A percentile compares a stretch with the other conserved stretches of the same genome.
phyloP scores from a whole-genome alignment of 2,329 filamentous ascomycete genomes.

The Eurotiales sp. region DNA sequence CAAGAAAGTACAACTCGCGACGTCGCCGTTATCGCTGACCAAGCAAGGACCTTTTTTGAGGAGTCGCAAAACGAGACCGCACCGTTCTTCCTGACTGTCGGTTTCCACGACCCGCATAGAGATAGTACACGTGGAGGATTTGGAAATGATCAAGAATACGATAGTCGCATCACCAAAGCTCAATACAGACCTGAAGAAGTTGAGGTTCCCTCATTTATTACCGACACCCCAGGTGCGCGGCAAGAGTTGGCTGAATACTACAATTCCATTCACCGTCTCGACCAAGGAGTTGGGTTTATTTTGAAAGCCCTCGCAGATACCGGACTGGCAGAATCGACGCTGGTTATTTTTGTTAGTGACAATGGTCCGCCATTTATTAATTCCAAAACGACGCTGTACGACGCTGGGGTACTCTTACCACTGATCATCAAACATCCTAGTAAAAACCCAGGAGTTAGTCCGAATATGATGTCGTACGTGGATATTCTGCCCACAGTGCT shows the following conservation, averaged over 20 bases:
- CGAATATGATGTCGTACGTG: slow-evolving; percentile 46
- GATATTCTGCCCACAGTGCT: slow-evolving; percentile 47
- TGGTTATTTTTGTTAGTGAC: slow-evolving; percentile 48
- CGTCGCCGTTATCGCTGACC: slow-evolving; percentile 39
- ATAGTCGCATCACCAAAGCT: slow-evolving; percentile 22
- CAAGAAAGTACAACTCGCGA: slow-evolving; percentile 44
- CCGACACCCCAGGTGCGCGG: slow-evolving; percentile 38
- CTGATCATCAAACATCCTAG: slow-evolving; percentile 39
- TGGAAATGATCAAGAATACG: slow-evolving; percentile 39
- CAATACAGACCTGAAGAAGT: slow-evolving; percentile 33
- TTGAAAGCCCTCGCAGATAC: slow-evolving; percentile 29
- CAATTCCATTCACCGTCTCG: slow-evolving; percentile 38
- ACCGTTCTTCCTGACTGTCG: slow-evolving; percentile 47
- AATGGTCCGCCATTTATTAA: slow-evolving; percentile 51
- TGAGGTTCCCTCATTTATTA: slow-evolving; percentile 41
- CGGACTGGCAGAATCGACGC: slow-evolving; percentile 27
- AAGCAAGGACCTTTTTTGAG: slow-evolving; percentile 38
- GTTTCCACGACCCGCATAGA: slow-evolving; percentile 47
- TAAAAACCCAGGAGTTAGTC: slow-evolving; percentile 25
- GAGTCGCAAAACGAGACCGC: slow-evolving; percentile 25
- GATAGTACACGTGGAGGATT: slow-evolving; percentile 41
- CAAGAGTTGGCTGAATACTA: slow-evolving; percentile 45
- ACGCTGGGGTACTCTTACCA: slow-evolving; percentile 45
- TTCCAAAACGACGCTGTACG: slow-evolving; percentile 51
- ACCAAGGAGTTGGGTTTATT: slow-evolving; percentile 32